phyloP scores from a whole-genome alignment of 106 monocot species.

The Gastrodia elata region DNA sequence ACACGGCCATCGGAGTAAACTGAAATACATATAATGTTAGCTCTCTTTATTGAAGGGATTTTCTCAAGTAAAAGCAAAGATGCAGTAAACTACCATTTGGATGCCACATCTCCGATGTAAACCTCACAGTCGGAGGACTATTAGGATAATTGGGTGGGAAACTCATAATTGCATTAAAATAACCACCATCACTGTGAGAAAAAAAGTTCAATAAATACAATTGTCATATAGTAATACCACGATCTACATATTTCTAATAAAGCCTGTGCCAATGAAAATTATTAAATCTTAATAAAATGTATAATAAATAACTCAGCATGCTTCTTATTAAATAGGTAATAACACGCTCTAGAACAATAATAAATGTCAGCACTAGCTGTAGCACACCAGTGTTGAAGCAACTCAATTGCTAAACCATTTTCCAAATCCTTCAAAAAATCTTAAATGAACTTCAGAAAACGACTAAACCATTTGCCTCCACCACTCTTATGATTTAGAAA shows the following conservation, averaged over 20 bases:
- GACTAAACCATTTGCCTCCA: too few species aligned
- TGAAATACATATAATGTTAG: conserved; percentile 4
- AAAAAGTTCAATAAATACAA: background rate
- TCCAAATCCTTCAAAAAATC: background rate
- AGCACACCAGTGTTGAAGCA: background rate
- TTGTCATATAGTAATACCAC: background rate
- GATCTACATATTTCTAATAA: background rate
- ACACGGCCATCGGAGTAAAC: conserved; percentile 70
- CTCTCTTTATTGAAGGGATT: background rate
- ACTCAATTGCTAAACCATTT: background rate
- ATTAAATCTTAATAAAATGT: background rate
- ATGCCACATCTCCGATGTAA: conserved; percentile 77
- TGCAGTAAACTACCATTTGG: conserved; percentile 38
- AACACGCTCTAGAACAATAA: background rate
- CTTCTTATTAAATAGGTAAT: background rate
- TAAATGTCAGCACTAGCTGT: background rate
- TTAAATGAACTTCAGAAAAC: background rate
- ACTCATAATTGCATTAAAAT: conserved; percentile 67
- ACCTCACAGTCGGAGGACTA: conserved; percentile 52
- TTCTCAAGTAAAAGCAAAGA: conserved; percentile 4
- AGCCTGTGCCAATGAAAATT: background rate
- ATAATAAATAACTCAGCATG: background rate
- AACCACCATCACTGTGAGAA: conserved; percentile 56
- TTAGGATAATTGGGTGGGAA: conserved; percentile 62
- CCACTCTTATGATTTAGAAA: background rate